Evolutionary conservation across 75 land plant genomes (phyloP), one percentile per base, ranked within the genome.

Genomic region (Cupressus sempervirens): DNA sequence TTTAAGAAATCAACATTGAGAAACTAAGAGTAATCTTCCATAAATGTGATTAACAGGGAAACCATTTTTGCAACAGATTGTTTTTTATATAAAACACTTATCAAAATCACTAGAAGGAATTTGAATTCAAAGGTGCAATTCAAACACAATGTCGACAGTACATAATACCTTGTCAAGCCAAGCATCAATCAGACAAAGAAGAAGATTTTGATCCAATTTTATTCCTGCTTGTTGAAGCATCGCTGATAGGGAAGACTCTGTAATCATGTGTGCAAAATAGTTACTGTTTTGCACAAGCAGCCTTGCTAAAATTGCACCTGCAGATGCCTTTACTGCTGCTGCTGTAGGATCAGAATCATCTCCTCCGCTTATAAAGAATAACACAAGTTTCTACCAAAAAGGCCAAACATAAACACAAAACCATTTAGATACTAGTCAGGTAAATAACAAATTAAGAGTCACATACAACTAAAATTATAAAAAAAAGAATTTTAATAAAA

Each of bases 111-210:
- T 9, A n/a, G 12, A 43, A 10, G 81, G n/a, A 79, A 79, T 79
- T 26, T 79, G 45, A 79, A 79, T 26, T 79, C 5, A 40, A 45
- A 43, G 4, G 48, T 26, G 23, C 0, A 0, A n/a, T 79, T 40
- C 40, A 76, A 40, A 36, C 72, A 70, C 26, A 16, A 53, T 13
- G n/a, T 20, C 38, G 32, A 83, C 15, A 83, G 34, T 34, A 52
- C 38, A 35, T 76, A 85, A 85, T 82, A 98, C 99, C 99, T 97
- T 96, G 54, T 98, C 99, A 86, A 98, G 92, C 99, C 99, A 98
- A 68, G 96, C 83, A 88, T 98, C 99, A 86, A 93, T 94, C 88
- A 96, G 86, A 38, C 86, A 87, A 82, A 98, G 91, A 83, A 98
- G 92, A 79, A 94, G 86, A 86, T 92, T 95, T 62, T 94, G 94